These are phyloP conservation scores for Acanthamoeba quina DNA, from an alignment of 208 protist genomes.

Conservation along the genomic window DNA sequence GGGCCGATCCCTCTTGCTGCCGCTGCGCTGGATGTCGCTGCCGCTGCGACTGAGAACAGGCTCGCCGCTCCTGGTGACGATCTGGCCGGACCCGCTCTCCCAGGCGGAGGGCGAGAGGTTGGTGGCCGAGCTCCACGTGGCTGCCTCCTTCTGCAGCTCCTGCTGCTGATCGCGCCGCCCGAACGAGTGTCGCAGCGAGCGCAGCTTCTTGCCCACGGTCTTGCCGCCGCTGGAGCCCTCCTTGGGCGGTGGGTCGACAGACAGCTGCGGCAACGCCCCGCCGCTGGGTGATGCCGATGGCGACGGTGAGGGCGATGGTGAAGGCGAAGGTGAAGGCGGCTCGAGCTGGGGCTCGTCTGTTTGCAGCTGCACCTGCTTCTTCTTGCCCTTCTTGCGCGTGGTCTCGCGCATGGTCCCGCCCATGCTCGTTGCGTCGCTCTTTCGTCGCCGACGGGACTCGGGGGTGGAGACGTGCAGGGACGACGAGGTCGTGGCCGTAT, in stretches of 20 bases:
- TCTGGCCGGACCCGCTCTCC: too few relatives aligned
- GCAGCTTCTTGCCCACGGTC: slow-evolving; percentile 38
- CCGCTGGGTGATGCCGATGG: not conserved
- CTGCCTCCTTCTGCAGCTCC: not conserved
- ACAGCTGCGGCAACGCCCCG: not conserved
- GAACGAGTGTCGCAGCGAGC: slow-evolving; percentile 45
- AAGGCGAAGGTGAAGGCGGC: not conserved
- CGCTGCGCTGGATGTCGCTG: not conserved
- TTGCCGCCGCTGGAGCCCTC: not conserved
- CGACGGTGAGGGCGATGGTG: not conserved
- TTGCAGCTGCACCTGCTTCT: not conserved
- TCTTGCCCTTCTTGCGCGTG: slow-evolving; percentile 34
- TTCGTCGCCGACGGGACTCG: not conserved
- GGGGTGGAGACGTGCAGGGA: not conserved
- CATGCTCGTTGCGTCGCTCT: slow-evolving; percentile 25
- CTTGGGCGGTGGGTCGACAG: not conserved
- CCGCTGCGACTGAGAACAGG: not conserved
- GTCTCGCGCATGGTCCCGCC: not conserved
- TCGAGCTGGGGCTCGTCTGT: not conserved
- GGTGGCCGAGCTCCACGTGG: not conserved
- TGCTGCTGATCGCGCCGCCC: slow-evolving; percentile 30
- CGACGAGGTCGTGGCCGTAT: not conserved
- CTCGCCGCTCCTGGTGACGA: too few relatives aligned
- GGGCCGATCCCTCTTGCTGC: not conserved
- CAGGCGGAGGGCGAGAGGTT: not conserved